Percentiles rank a stretch among this genome's conserved stretches.
Evolutionary conservation across 768 basidiomycete genomes (phyloP).

Genomic region (Suillus occidentalis): DNA sequence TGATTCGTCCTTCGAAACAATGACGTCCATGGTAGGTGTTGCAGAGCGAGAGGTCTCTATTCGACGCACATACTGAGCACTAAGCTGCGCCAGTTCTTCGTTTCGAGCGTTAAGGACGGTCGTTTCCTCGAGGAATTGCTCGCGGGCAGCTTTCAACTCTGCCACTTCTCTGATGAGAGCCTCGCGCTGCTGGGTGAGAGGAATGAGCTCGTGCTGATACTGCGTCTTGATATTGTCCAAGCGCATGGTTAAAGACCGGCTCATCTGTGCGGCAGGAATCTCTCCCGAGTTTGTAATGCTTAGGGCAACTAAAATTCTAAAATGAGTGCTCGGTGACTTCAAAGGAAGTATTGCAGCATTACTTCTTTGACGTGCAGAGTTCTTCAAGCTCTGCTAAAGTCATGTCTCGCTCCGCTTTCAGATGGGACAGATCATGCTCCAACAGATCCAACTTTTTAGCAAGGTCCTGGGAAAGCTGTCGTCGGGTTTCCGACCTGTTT

Average conservation of each 20-base stretch:
- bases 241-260: conserved; percentile 77
- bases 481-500: conserved; percentile 73
- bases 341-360: conserved; percentile 10
- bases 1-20: conserved; percentile 8
- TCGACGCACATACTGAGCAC: conserved; percentile 77
- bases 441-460: conserved; percentile 72
- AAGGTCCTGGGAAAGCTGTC: conserved; percentile 78
- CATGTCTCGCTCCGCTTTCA: conserved; percentile 90
- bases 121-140: conserved; percentile 89
- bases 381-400: conserved; percentile 93
- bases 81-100: conserved; percentile 88
- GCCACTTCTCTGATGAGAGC: conserved; percentile 74
- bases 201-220: conserved; percentile 84
- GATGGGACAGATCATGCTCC: conserved; percentile 82
- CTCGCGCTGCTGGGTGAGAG: conserved; percentile 82
- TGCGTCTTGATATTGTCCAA: conserved; percentile 85
- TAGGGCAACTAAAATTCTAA: conserved; percentile 23
- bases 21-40: conserved; percentile 13
- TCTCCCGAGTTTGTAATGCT: conserved; percentile 30
- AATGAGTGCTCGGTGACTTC: conserved; percentile 22
- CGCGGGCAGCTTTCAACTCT: conserved; percentile 84
- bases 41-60: conserved; percentile 49
- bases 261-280: conserved; percentile 44
- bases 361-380: conserved; percentile 75
- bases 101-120: conserved; percentile 88